These are phyloP conservation scores for Arthroderma sp. DNA, from an alignment of 2,329 filamentous ascomycete species.

Conservation along the genomic window DNA sequence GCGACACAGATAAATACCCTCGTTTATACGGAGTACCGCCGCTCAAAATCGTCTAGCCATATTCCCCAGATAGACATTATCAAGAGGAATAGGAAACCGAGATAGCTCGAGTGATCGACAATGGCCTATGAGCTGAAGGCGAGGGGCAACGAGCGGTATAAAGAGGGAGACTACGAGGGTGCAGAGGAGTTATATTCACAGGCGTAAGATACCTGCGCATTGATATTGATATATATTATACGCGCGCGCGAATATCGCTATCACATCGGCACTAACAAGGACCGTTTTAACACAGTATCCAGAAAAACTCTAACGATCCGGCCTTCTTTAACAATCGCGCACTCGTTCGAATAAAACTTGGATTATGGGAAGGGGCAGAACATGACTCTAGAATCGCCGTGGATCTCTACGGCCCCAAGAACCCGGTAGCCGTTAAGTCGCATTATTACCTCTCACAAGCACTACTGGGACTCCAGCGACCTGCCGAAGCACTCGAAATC, in stretches of 20 bases:
- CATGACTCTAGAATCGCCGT: conserved; percentile 67
- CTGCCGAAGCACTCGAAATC: conserved; percentile 58
- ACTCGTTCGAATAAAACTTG: conserved; percentile 64
- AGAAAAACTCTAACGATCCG: conserved; percentile 63
- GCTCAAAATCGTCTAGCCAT: neutral
- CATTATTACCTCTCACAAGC: conserved; percentile 75
- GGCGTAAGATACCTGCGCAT: conserved; percentile 26
- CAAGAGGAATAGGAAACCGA: neutral
- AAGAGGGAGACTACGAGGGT: conserved; percentile 33
- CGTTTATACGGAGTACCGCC: neutral
- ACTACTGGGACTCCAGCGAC: conserved; percentile 59
- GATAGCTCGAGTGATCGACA: neutral
- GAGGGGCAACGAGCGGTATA: conserved; percentile 37
- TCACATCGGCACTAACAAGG: neutral
- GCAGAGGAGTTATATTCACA: conserved; percentile 38
- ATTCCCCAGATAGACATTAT: neutral
- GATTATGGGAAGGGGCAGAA: conserved; percentile 61
- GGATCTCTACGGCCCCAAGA: conserved; percentile 43
- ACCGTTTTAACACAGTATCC: conserved; percentile 44
- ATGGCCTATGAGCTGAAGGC: conserved; percentile 33
- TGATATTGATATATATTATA: neutral
- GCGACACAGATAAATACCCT: neutral
- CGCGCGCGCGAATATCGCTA: neutral
- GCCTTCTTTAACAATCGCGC: conserved; percentile 82
- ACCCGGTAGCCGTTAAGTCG: conserved; percentile 59